A percentile compares a stretch with the other conserved stretches of the same genome.
phyloP scores from a whole-genome alignment of 257 asterid genomes.

The Solanum chiquidenum region DNA sequence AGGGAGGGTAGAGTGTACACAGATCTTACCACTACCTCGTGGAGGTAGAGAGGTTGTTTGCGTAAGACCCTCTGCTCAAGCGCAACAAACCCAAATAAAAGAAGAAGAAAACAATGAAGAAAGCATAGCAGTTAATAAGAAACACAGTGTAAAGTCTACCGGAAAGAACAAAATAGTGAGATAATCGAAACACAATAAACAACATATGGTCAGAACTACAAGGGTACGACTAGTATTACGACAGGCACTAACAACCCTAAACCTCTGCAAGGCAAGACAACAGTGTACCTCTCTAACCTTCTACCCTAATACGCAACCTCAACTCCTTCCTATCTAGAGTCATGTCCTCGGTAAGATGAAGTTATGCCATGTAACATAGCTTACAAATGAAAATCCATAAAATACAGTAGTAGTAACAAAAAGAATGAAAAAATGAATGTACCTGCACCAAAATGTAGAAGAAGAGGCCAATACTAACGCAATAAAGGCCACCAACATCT shows the following conservation, averaged over 20 bases:
- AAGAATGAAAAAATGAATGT: conserved; percentile 21
- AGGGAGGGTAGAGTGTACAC: not conserved
- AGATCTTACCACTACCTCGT: not conserved
- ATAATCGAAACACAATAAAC: not conserved
- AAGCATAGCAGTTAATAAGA: not conserved
- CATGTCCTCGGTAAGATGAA: not conserved
- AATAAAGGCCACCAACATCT: conserved; percentile 91
- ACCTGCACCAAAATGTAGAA: conserved; percentile 87
- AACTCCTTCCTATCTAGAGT: not conserved
- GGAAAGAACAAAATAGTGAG: not conserved
- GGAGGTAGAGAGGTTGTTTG: not conserved
- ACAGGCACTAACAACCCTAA: not conserved
- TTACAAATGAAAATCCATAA: not conserved
- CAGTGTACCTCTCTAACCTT: not conserved
- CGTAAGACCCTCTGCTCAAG: not conserved
- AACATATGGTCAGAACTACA: not conserved
- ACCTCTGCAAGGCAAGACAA: not conserved
- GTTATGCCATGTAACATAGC: not conserved
- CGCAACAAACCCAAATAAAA: not conserved
- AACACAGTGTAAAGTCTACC: not conserved
- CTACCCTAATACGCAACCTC: not conserved
- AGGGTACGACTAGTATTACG: not conserved
- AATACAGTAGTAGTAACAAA: conserved; percentile 1
- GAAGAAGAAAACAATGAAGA: not conserved
- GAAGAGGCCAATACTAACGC: conserved; percentile 79